A percentile compares a stretch with the other conserved stretches of the same genome.
phyloP scores from a whole-genome alignment of 2,329 filamentous ascomycete species.

The Colletotrichum kahawae region DNA sequence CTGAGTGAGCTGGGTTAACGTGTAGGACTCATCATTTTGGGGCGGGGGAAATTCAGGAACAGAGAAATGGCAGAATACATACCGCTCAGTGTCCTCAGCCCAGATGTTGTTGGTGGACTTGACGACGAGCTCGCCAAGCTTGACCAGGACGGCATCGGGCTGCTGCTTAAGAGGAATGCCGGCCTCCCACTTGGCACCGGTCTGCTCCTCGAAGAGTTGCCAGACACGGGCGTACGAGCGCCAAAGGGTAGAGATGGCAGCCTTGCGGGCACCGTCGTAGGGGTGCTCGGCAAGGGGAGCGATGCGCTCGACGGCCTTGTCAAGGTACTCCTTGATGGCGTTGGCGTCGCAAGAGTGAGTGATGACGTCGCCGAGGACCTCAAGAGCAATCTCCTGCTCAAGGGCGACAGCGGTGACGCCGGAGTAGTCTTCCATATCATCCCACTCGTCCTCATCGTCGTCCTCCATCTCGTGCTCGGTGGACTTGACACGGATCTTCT shows the following conservation, averaged over 20 bases:
- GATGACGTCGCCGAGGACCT: constrained; percentile 92
- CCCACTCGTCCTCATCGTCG: constrained; percentile 77
- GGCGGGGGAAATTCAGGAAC: constrained; percentile 22
- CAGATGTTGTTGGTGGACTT: constrained; percentile 84
- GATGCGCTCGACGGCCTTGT: constrained; percentile 84
- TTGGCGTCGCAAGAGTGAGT: constrained; percentile 82
- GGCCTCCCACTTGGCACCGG: constrained; percentile 83
- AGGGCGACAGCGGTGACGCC: constrained; percentile 88
- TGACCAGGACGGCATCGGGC: constrained; percentile 79
- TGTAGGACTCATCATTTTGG: constrained; percentile 81
- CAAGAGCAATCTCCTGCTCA: constrained; percentile 96
- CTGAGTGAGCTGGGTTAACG: constrained; percentile 99
- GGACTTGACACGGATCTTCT: constrained; percentile 80
- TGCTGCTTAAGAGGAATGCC: constrained; percentile 83
- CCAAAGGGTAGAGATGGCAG: constrained; percentile 89
- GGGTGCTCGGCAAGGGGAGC: constrained; percentile 83
- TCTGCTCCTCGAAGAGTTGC: constrained; percentile 81
- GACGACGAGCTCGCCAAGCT: constrained; percentile 85
- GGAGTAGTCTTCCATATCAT: constrained; percentile 82
- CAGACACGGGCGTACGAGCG: constrained; percentile 91
- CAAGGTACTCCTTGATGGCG: constrained; percentile 78
- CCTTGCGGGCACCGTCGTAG: constrained; percentile 94
- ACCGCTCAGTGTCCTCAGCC: constrained; percentile 93
- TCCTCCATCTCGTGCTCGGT: constrained; percentile 60
- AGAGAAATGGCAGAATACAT: constrained; percentile 52